Conservation (phyloP, 2,329 filamentous ascomycete genomes). For the Ilyonectria mors-panacis region DNA sequence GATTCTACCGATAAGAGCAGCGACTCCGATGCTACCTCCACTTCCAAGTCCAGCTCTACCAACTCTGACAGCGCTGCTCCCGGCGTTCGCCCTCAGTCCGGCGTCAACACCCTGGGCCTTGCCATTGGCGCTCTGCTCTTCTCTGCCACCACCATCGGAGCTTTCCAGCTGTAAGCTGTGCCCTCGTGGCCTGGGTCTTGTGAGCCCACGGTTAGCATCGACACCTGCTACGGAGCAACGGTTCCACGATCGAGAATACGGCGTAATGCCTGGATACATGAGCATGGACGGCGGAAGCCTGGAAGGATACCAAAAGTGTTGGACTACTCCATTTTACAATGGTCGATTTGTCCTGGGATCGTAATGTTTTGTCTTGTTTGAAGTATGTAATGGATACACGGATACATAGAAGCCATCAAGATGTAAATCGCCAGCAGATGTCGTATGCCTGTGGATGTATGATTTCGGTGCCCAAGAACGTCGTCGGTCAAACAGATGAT, state of each 20-base stretch:
- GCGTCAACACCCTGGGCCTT: conserved; percentile 52
- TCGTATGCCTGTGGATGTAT: neutral
- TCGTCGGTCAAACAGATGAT: neutral
- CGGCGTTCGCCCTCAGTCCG: conserved; percentile 40
- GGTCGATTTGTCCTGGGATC: conserved; percentile 5
- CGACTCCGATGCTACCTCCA: conserved; percentile 5
- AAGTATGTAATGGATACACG: conserved; percentile 3
- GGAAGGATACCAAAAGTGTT: conserved; percentile 8
- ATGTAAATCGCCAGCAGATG: conserved; percentile 3
- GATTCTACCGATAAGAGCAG: conserved; percentile 23
- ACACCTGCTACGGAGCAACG: too few relatives aligned
- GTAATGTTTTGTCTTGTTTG: conserved; percentile 5
- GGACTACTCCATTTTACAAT: neutral
- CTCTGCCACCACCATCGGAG: conserved; percentile 50
- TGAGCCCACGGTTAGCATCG: neutral
- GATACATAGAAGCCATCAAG: conserved; percentile 8
- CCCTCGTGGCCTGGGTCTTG: neutral
- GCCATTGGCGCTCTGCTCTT: conserved; percentile 56
- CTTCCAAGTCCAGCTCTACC: conserved; percentile 35
- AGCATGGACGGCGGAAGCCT: conserved; percentile 2
- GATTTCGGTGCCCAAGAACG: neutral
- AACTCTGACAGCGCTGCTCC: conserved; percentile 41
- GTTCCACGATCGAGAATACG: neutral
- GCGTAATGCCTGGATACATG: conserved; percentile 14
- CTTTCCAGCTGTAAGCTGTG: conserved; percentile 44